Base-by-base conservation (phyloP, 768 basidiomycete species). In the Collybia mongolica region DNA sequence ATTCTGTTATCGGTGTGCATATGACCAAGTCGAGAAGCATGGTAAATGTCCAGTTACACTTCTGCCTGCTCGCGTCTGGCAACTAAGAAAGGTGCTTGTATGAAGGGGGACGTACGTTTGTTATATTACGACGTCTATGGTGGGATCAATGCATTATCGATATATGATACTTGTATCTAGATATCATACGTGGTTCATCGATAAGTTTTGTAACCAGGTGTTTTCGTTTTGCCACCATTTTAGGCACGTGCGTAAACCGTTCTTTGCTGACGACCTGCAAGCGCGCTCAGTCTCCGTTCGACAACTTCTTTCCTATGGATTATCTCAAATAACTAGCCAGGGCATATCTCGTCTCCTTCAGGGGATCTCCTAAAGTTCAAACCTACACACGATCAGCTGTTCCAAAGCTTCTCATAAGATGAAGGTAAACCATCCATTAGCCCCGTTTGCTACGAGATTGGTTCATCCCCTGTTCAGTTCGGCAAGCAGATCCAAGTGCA, bases 401-500 rank as follows among this genome's bases (percentile, higher is more conserved):
- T n/a, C n/a, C n/a, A n/a, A 17, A 20, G n/a, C 28, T 46, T 43
- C 24, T 49, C 43, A n/a, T 38, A 48, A 41, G 22, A 63, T 63
- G 61, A 63, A 63, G 61, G 61, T 63, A 24, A 46, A n/a, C n/a
- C 39, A 18, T 39, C 8, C 38, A 43, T 28, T 42, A 39, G 44
- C 50, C 48, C 54, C 44, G 54, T 43, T 40, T 20, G 52, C 24
- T 45, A 29, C 48, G 45, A 54, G 32, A 51, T 53, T 56, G 46
- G 36, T 18, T 38, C 37, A 39, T 32, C 46, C 41, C 42, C 37
- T 42, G 12, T 39, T n/a, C 64, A 98, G 95, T 99, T 99, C 69
- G 97, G 97, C 60, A 99, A 99, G 76, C 89, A 93, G 54, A 93
- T 99, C 54, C 94, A 93, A 69, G 84, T 89, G 24, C 90, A 96